Base-by-base conservation (phyloP, 305 asterid genomes). In the Solanum hybrid region DNA sequence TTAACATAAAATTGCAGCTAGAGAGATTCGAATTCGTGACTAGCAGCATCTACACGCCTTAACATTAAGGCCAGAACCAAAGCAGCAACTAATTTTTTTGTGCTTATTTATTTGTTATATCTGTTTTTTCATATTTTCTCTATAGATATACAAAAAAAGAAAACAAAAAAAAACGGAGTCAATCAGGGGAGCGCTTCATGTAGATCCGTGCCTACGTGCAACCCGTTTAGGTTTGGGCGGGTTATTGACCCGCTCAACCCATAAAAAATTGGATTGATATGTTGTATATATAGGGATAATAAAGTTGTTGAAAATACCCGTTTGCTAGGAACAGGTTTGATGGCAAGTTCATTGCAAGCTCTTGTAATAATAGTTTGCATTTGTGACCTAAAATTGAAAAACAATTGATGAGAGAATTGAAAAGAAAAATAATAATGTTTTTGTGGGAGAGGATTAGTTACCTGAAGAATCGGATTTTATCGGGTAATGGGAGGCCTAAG, bases 331-430 rank as follows among this genome's bases (percentile, higher is more conserved):
- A 96, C 90, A 64, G 98, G 92, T 73, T 95, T 96, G 85, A 97
- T 87, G 37, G 95, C 96, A 91, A 97, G 96, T 93, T 97, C 99
- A 84, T 90, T 93, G 90, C 99, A 96, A 89, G 99, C 99, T 87
- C 96, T 95, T 27, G 96, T 92, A 27, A 97, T 95, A 90, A 97
- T 97, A 15, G 99, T 97, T 97, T 96, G 99, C 99, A 97, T 97
- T 87, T 97, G 99, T 87, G 99, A 97, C 96, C 99, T 97, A 91
- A 64, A 88, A 37, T 89, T 35, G 64, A 42, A 81, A 90, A 92
- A 56, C 66, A 26, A 32, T 80, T 76, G 89, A 72, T 80, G 40
- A 86, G 14, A 69, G 6, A 60, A 77, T 38, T 87, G 31, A 88
- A n/a, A 22, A 86, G 7, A 37, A 5, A 69, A 19, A 77, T 27